Base-by-base conservation (phyloP, 441 rosid species). In the Kokia cookei region DNA sequence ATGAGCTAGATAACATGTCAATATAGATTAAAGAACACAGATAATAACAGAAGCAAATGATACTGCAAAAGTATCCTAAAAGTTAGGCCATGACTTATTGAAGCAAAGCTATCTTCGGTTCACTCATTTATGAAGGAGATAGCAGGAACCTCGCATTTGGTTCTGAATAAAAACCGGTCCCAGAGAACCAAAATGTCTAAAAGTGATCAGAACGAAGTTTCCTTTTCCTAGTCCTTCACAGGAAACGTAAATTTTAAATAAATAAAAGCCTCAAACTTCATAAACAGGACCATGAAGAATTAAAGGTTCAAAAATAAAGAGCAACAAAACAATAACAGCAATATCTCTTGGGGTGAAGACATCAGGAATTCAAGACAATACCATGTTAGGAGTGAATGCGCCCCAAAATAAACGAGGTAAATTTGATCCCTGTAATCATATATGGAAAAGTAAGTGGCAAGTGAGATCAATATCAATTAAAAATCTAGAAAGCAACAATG, bases 361-460 rank as follows among this genome's bases (percentile, higher is more conserved):
- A 71, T 37, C 43, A 78, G 47, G n/a, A 69, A 29, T 1, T 69
- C 17, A 17, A 32, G 61, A 69, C 45, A 35, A 53, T 88, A 93
- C 97, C 84, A 86, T 84, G 58, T 84, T 84, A 60, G 84, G 89
- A 40, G 90, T 65, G 74, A 96, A 93, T 69, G 97, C 97, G n/a
- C 99, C 99, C 81, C 92, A 83, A 81, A 91, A 96, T 40, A 92
- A 80, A 5, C 89, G 93, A 48, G 99, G 99, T 79, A 79, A 79
- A 79, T 96, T 88, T 62, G 99, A 96, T 69, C 97, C 97, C 97
- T 93, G 87, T 4, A 45, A 80, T 47, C 53, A 82, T 47, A 47
- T 80, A 37, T 26, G 53, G 7, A 62, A 9, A 72, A 60, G 55
- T 12, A 37, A 69, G 53, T 65, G 27, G 54, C 64, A 74, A 14